A percentile compares a stretch with the other conserved stretches of the same genome.
Evolutionary conservation across 176 grass and related monocot species (phyloP).

Genomic region (Hyparrhenia diplandra): DNA sequence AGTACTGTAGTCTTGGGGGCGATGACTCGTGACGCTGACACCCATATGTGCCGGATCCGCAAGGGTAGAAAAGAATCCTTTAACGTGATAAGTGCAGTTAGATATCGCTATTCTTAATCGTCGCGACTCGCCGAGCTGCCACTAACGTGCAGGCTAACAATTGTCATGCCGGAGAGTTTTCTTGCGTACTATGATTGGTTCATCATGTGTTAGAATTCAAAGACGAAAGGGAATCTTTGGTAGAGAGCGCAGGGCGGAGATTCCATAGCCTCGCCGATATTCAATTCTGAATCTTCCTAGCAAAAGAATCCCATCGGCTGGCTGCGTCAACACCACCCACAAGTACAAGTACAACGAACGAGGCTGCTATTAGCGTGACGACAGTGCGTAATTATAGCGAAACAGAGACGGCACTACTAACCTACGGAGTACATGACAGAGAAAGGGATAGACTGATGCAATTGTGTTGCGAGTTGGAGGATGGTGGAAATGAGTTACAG

Average conservation of each 20-base stretch:
- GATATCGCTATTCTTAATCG: neutral
- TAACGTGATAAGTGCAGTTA: neutral
- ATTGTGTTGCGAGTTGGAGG: neutral
- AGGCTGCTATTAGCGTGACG: neutral
- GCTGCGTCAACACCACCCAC: neutral
- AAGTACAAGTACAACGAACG: neutral
- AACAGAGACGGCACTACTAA: neutral
- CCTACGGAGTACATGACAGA: neutral
- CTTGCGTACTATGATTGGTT: neutral
- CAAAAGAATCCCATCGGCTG: neutral
- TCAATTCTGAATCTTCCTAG: neutral
- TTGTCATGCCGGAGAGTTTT: neutral
- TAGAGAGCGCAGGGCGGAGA: neutral
- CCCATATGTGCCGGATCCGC: neutral
- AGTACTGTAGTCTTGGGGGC: neutral
- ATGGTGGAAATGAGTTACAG: too few species aligned
- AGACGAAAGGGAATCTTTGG: neutral
- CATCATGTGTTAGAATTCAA: neutral
- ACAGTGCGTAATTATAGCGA: neutral
- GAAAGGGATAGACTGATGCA: neutral
- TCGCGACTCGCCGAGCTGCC: neutral
- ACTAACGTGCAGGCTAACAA: neutral
- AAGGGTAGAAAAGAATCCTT: neutral
- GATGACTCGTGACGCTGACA: conserved; percentile 14
- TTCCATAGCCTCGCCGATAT: neutral